Evolutionary conservation across 257 asterid species (phyloP).

Genomic region (Solanum okadae): DNA sequence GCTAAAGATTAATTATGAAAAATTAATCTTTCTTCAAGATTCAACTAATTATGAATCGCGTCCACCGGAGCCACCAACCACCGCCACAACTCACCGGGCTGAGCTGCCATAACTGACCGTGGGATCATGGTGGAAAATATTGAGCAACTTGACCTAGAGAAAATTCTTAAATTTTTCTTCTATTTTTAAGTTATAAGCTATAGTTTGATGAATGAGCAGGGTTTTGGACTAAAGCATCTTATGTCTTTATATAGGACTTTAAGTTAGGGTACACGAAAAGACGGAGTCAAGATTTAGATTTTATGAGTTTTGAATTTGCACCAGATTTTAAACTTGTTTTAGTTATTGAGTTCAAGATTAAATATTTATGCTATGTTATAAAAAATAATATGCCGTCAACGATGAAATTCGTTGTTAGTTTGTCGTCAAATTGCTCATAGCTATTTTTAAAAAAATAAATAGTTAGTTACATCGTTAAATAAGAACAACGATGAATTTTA

Average conservation of each 20-base stretch:
- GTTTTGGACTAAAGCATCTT: background rate
- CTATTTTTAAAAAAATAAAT: background rate
- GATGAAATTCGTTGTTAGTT: background rate
- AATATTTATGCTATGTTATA: background rate
- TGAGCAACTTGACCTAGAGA: background rate
- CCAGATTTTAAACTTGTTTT: background rate
- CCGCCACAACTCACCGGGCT: background rate
- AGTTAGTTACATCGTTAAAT: background rate
- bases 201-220: background rate
- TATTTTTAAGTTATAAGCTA: background rate
- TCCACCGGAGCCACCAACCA: background rate
- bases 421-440: background rate
- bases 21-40: background rate
- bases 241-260: background rate
- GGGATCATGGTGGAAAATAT: background rate
- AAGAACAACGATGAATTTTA: background rate
- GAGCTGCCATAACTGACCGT: background rate
- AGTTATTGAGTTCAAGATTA: background rate
- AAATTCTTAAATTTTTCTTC: background rate
- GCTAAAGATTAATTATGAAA: constrained; percentile 9
- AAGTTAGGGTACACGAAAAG: background rate
- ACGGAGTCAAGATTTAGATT: background rate
- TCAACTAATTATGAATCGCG: background rate
- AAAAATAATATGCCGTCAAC: background rate
- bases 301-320: background rate